Evolutionary conservation across 257 asterid genomes (phyloP), one percentile per base, ranked within the genome.

Genomic region (Gentiana dahurica): DNA sequence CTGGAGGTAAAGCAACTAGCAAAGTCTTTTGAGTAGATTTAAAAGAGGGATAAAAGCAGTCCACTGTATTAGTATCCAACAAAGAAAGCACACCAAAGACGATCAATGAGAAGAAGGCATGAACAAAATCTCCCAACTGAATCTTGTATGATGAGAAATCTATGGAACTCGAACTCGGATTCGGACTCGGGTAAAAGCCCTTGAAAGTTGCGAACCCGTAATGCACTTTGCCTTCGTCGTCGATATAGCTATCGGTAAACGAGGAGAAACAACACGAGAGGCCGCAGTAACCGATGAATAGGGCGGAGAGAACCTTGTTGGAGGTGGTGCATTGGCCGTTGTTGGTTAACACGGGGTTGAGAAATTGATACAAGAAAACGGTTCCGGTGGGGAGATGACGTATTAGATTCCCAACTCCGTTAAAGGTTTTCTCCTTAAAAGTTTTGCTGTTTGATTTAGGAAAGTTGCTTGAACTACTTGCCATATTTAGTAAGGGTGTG

Each of bases 311-410:
- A 71, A 70, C 77, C 78, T 75, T 77, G 82, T 89, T 70, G 12
- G 63, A 2, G 35, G 69, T 8, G 73, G 68, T 62, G 68, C 97
- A 86, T 0, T 76, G 67, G 65, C 95, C 95, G 62, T 84, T 69
- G 93, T 89, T 80, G 65, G 95, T 84, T 35, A 84, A 51, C 53
- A 83, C 64, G 11, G 97, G 97, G 79, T 75, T 86, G 71, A 82
- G 84, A 80, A 89, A 80, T 15, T 84, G 93, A 79, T 73, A 89
- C 5, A 70, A 37, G 77, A 89, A 89, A 44, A 84, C 87, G 0
- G 97, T 78, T 36, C 94, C 97, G 3, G 92, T 81, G 0, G 95
- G 95, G 67, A 89, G 94, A 56, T 81, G 88, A 64, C 63, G 71
- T 62, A 89, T 73, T 57, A 89, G 90, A 81, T 77, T 84, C 11